Evolutionary conservation across 164 flowering plant species (phyloP), one percentile per base, ranked within the genome.

Genomic region (Aristolochia californica): DNA sequence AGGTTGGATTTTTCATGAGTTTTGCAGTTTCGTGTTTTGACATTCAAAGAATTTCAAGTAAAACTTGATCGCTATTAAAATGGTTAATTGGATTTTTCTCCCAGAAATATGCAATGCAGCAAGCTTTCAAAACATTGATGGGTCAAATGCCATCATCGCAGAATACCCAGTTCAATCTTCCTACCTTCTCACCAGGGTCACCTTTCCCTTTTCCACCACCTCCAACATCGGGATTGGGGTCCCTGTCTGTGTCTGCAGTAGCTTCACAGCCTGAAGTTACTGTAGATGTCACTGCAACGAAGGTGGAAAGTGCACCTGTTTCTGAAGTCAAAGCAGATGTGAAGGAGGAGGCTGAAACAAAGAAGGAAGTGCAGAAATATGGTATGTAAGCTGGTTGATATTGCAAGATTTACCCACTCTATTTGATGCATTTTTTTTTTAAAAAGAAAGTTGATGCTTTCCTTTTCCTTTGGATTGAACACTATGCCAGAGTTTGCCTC

Each of bases 71-170:
- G 10, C 40, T 34, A 34, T 34, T 34, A 0, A 34, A 34, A 34
- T 34, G 40, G 34, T 9, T 34, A 9, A 34, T 4, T 34, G 40
- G 23, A 53, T 47, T 57, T 45, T 68, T 64, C 43, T 61, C 57
- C 58, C 88, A 91, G 98, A 83, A 88, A 72, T 84, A 79, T 72
- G 98, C 98, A 44, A 91, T 87, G 96, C 93, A 91, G 77, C 90
- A 86, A 80, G 93, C 96, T 77, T 74, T 86, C 59, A 88, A 88
- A 71, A 80, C 82, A 56, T 14, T 88, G 80, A 83, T 83, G 88
- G 83, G 84, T 44, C 88, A 81, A 78, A 85, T 87, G 97, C 64
- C 77, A 62, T 27, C 77, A 62, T 34, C 83, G 17, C 83, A 81
- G 61, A 80, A 78, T 56, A 75, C 60, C 55, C 93, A 70, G 56